A percentile compares a stretch with the other conserved stretches of the same genome.
Conservation (phyloP, 208 protist genomes). For the Porcisia hertigi region DNA sequence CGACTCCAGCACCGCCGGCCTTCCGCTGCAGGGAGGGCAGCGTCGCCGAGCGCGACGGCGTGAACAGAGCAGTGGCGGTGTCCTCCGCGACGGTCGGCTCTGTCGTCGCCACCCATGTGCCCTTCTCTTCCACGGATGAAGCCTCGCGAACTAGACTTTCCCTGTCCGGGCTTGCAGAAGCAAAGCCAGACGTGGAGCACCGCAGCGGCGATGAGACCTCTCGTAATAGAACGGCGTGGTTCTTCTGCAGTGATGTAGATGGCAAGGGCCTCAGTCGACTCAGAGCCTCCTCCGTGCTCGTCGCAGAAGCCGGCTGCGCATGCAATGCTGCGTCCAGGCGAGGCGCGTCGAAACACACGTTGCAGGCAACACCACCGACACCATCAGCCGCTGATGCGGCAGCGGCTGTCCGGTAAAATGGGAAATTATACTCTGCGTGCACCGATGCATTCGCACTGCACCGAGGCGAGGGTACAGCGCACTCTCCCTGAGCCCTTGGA, state of each 20-base stretch:
- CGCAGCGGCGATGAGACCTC: background rate
- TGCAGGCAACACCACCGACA: background rate
- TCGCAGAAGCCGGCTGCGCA: background rate
- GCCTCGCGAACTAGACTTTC: background rate
- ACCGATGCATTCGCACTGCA: background rate
- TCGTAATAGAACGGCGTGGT: conserved; percentile 16
- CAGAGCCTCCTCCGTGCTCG: background rate
- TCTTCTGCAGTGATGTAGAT: conserved; percentile 9
- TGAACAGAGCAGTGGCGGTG: background rate
- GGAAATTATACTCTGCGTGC: background rate
- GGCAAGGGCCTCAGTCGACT: conserved; percentile 8
- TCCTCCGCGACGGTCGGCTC: background rate
- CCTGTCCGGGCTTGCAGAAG: background rate
- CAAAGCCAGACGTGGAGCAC: background rate
- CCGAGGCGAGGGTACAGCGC: background rate
- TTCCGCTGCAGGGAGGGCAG: background rate
- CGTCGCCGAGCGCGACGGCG: background rate
- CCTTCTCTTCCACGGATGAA: background rate
- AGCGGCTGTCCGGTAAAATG: background rate
- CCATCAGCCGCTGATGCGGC: background rate
- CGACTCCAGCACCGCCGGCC: background rate
- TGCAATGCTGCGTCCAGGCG: background rate
- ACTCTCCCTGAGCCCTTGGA: background rate
- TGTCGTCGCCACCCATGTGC: background rate
- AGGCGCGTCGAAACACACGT: background rate